Conservation (phyloP, 2,329 filamentous ascomycete species). For the Cladosporium velox region DNA sequence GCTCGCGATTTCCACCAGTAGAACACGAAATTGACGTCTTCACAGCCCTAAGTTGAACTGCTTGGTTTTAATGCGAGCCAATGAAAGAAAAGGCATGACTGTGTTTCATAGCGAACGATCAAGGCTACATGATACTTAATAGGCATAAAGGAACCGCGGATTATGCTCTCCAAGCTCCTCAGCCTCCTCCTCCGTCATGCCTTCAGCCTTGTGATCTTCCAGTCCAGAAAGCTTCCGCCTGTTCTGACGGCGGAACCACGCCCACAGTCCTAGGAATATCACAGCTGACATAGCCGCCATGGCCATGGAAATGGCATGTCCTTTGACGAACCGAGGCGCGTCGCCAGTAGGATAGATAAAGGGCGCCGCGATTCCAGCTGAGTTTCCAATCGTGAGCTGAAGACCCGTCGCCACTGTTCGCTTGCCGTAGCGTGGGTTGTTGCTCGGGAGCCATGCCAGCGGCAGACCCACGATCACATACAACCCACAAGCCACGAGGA, state of each 20-base stretch:
- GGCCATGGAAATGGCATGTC: constrained; percentile 55
- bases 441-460: constrained; percentile 52
- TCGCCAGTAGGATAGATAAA: constrained; percentile 48
- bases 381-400: constrained; percentile 71
- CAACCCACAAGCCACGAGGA: constrained; percentile 14
- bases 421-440: constrained; percentile 74
- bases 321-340: constrained; percentile 50
- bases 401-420: constrained; percentile 70
- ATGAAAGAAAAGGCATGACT: neutral
- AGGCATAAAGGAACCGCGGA: constrained; percentile 45
- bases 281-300: constrained; percentile 48
- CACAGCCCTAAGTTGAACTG: too few relatives aligned
- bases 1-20: neutral
- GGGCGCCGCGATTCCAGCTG: constrained; percentile 64
- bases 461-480: constrained; percentile 20
- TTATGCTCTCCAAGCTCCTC: constrained; percentile 49
- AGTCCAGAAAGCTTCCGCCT: constrained; percentile 41
- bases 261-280: constrained; percentile 27
- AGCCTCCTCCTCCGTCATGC: constrained; percentile 46
- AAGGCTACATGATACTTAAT: neutral
- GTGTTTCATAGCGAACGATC: neutral
- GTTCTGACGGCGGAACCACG: constrained; percentile 40
- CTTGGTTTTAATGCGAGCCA: too few relatives aligned
- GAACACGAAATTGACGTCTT: too few relatives aligned
- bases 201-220: constrained; percentile 44